phyloP scores from a whole-genome alignment of 2,329 filamentous ascomycete species.

The Penicillium verrucosum region DNA sequence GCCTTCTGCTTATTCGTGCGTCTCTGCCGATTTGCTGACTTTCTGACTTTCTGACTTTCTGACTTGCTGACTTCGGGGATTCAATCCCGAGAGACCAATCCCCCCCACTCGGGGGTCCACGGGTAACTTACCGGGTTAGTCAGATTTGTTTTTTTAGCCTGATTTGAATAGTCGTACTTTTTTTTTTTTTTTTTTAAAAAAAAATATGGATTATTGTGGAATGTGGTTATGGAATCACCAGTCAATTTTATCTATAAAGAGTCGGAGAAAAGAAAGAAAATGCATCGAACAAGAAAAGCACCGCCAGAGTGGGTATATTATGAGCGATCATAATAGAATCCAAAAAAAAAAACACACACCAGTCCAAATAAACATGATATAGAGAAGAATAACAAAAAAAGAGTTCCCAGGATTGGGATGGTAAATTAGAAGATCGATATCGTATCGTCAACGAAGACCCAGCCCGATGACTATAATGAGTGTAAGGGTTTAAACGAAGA shows the following conservation, averaged over 20 bases:
- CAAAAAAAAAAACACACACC: neutral
- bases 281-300: neutral
- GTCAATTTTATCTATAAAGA: neutral
- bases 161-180: neutral
- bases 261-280: neutral
- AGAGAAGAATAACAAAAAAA: neutral
- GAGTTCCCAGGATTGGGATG: neutral
- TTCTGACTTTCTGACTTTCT: neutral
- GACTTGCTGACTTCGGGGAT: neutral
- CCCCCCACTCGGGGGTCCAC: neutral
- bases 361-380: neutral
- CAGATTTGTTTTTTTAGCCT: neutral
- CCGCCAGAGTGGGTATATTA: constrained; percentile 2
- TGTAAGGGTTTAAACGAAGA: neutral
- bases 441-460: neutral
- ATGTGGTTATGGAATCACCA: neutral
- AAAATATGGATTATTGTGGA: neutral
- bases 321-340: constrained; percentile 4
- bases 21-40: neutral
- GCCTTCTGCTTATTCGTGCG: neutral
- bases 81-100: neutral
- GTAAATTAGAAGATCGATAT: neutral
- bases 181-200: neutral
- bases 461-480: neutral
- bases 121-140: neutral